Evolutionary conservation across 108 stramenopile genomes (phyloP).

Genomic region (Aurantiochytrium sp.): DNA sequence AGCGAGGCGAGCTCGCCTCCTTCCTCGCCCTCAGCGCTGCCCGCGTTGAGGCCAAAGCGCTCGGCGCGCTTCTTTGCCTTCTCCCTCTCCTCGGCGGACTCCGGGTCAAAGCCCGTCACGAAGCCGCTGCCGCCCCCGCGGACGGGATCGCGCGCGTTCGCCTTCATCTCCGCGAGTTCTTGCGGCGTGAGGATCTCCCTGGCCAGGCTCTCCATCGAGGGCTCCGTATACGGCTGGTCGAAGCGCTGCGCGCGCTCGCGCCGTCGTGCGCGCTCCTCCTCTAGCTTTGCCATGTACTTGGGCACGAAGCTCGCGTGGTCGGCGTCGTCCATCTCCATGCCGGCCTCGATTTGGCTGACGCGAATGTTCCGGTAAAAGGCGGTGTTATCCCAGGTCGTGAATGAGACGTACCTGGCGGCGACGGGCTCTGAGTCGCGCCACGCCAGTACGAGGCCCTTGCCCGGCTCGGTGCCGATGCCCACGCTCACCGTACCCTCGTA

Average conservation of each 20-base stretch:
- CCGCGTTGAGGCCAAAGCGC: neutral
- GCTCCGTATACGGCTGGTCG: neutral
- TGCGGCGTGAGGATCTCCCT: neutral
- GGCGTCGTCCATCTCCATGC: conserved; percentile 29
- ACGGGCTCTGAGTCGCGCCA: neutral
- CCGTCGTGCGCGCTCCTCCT: neutral
- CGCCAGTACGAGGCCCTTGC: neutral
- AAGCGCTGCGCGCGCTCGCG: neutral
- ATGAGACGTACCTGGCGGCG: neutral
- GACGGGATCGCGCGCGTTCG: neutral
- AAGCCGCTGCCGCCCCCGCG: neutral
- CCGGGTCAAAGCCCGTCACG: neutral
- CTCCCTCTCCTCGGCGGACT: conserved; percentile 12
- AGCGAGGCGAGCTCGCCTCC: neutral
- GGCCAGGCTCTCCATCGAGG: neutral
- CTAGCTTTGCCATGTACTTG: neutral
- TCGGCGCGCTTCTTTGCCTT: conserved; percentile 1
- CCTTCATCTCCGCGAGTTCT: conserved; percentile 11
- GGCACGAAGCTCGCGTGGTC: neutral
- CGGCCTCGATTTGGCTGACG: neutral
- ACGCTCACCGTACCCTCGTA: neutral
- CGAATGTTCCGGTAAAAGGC: neutral
- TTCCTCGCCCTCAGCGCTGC: neutral
- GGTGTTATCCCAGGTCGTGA: conserved; percentile 20
- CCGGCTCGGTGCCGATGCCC: neutral